Conservation (phyloP, 2,329 filamentous ascomycete genomes). For the Fusarium duplospermum region DNA sequence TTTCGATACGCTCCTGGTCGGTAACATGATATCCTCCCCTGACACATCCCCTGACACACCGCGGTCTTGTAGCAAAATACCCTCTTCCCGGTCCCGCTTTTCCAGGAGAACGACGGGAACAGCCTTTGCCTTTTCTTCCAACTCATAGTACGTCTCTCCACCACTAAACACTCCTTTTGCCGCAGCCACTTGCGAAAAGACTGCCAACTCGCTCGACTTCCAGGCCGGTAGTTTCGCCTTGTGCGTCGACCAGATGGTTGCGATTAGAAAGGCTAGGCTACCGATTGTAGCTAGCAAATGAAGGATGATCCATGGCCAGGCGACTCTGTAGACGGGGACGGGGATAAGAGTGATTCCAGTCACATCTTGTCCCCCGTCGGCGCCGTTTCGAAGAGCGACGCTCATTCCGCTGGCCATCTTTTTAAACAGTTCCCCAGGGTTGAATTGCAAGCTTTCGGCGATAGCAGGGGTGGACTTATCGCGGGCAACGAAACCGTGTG, state of each 20-base stretch:
- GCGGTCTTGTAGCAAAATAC: not conserved
- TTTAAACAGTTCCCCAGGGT: not conserved
- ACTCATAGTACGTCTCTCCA: not conserved
- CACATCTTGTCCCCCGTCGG: not conserved
- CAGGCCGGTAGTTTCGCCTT: not conserved
- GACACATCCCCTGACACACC: not conserved
- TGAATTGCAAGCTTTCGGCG: not conserved
- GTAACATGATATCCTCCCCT: not conserved
- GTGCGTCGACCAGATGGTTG: not conserved
- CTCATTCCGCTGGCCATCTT: not conserved
- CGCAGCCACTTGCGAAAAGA: not conserved
- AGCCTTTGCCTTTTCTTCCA: not conserved
- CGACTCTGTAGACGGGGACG: not conserved
- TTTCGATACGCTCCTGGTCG: not conserved
- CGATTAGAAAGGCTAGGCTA: not conserved
- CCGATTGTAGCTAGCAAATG: not conserved
- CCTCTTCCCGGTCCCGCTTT: not conserved
- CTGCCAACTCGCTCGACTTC: conserved; percentile 4
- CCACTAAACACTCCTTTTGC: not conserved
- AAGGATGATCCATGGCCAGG: not conserved
- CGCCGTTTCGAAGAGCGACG: not conserved
- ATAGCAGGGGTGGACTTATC: not conserved
- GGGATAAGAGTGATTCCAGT: not conserved
- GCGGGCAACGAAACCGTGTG: not conserved
- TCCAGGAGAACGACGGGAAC: not conserved